Base-by-base conservation (phyloP, 164 flowering plant genomes). In the Berberis vulgaris region DNA sequence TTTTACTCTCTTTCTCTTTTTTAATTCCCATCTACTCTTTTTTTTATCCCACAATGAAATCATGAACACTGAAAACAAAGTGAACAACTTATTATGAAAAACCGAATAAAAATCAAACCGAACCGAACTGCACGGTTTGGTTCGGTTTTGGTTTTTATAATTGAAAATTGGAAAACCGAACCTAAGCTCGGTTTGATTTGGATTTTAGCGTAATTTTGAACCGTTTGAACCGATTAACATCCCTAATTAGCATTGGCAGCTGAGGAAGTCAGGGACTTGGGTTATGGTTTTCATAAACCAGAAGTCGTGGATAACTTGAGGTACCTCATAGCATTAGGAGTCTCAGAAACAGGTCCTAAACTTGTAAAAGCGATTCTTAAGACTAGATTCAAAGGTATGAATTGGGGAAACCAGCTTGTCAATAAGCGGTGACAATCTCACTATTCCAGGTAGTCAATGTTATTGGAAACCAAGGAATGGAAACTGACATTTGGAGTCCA, bases 361-460 rank as follows among this genome's bases (percentile, higher is more conserved):
- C 75, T 82, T 49, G 43, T 66, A 5, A 43, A 73, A 41, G 64
- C 68, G 11, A 43, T 83, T 10, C 40, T 41, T 8, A 63, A n/a
- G 7, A 67, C 69, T 0, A 61, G 43, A n/a, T 73, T 76, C 54
- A 59, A 13, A 56, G 85, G 84, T 1, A 54, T 83, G 2, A 54
- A 65, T 8, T 81, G 88, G 26, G 73, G 71, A 1, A 75, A 75
- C 55, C 61, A 54, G 5, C 66, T 84, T 3, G 70, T 68, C 43
- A 63, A 73, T 55, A 85, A 84, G 4, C 74, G 80, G 26, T 58
- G 77, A 40, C 69, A 64, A 26, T 43, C 71, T 50, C 71, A 4
- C 46, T 59, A 11, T 74, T 76, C 44, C 71, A 82, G 56, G 67
- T 84, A 57, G 54, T 79, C 7, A 84, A 84, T 62, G 69, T 82